Conservation (phyloP, 228 moss, liverwort and hornwort species). For the Sphagnum fallax region DNA sequence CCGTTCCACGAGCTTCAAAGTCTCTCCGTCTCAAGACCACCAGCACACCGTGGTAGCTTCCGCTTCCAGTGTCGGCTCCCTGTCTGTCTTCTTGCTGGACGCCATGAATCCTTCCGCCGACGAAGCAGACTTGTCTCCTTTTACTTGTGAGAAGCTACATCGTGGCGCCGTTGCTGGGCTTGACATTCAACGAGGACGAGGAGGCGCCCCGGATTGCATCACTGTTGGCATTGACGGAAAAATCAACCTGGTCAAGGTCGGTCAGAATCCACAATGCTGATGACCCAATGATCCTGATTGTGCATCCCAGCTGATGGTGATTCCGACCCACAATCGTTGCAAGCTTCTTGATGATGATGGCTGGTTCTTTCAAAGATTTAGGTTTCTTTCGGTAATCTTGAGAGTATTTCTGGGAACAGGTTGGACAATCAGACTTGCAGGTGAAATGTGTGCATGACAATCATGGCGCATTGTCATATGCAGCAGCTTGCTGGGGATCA, state of each 20-base stretch:
- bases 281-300: neutral
- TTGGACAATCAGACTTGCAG: conserved; percentile 62
- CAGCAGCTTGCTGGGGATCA: conserved; percentile 85
- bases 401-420: conserved; percentile 16
- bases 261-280: conserved; percentile 10
- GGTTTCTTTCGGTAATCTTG: too few species aligned
- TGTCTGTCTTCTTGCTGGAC: conserved; percentile 72
- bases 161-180: conserved; percentile 54
- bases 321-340: too few species aligned
- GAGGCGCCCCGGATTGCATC: conserved; percentile 63
- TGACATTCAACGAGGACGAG: conserved; percentile 44
- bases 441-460: conserved; percentile 75
- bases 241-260: conserved; percentile 81
- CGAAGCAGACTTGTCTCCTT: conserved; percentile 26
- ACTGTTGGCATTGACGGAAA: conserved; percentile 82
- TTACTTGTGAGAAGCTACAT: conserved; percentile 59
- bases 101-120: conserved; percentile 34
- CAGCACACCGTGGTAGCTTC: conserved; percentile 50
- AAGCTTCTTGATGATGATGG: too few species aligned
- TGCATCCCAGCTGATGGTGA: too few species aligned
- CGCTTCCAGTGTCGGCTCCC: conserved; percentile 59
- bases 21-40: conserved; percentile 50
- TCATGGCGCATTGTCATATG: conserved; percentile 76
- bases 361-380: too few species aligned
- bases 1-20: conserved; percentile 62